These are phyloP conservation scores for Brasilioporus rufonigricans DNA, from an alignment of 768 basidiomycete species.

Conservation along the genomic window DNA sequence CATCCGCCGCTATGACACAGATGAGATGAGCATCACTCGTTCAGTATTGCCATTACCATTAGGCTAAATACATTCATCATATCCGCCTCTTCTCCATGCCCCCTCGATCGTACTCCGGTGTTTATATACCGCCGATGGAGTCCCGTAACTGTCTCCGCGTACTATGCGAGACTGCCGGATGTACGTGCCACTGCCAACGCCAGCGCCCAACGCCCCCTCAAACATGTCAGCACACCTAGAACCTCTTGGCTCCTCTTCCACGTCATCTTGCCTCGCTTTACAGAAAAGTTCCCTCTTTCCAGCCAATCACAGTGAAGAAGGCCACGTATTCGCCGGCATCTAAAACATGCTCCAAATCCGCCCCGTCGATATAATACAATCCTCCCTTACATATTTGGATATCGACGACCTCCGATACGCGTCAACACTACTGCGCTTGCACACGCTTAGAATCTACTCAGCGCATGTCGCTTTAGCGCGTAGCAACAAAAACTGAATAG, in stretches of 20 bases:
- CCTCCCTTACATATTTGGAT: not conserved
- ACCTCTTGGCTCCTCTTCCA: not conserved
- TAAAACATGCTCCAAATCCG: not conserved
- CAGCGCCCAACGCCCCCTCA: slow-evolving; percentile 2
- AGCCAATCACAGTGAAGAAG: not conserved
- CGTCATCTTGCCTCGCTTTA: not conserved
- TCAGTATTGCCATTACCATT: not conserved
- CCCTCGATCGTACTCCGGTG: not conserved
- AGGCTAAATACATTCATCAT: not conserved
- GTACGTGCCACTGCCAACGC: slow-evolving; percentile 3
- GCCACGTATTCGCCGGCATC: not conserved
- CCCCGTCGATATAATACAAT: not conserved
- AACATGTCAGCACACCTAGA: slow-evolving; percentile 2
- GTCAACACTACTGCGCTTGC: not conserved
- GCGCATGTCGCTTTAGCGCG: not conserved
- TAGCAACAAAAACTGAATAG: not conserved
- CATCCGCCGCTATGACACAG: not conserved
- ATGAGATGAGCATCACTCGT: not conserved
- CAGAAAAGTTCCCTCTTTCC: not conserved
- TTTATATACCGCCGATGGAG: not conserved
- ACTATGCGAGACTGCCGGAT: not conserved
- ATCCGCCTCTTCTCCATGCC: not conserved
- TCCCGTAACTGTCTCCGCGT: not conserved
- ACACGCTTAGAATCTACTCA: not conserved
- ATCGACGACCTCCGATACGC: slow-evolving; percentile 2